These are phyloP conservation scores for Colletotrichum paranaense DNA, from an alignment of 2,329 filamentous ascomycete genomes.

Conservation along the genomic window DNA sequence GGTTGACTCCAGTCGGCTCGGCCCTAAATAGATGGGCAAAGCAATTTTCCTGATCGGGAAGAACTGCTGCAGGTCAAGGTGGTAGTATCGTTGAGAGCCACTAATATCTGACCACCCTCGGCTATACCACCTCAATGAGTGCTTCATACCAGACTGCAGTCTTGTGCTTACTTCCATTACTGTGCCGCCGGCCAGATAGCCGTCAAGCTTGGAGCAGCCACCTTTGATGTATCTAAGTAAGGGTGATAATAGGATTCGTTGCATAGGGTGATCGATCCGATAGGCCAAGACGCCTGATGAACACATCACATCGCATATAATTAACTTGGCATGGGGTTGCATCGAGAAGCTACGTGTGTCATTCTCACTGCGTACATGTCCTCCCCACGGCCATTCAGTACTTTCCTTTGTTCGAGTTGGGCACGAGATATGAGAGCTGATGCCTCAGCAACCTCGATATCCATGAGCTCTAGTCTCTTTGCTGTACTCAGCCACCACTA, in stretches of 20 bases:
- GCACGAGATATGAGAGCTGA: too few species aligned
- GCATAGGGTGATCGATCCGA: not conserved
- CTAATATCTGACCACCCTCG: not conserved
- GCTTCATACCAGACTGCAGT: not conserved
- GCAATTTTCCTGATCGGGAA: not conserved
- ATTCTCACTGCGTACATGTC: not conserved
- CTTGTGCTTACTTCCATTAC: not conserved
- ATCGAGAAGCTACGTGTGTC: not conserved
- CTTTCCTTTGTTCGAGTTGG: too few species aligned
- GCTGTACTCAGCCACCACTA: too few species aligned
- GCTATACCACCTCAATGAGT: not conserved
- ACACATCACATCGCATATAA: constrained; percentile 1
- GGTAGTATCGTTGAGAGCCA: not conserved
- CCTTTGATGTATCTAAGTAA: not conserved
- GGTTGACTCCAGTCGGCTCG: not conserved
- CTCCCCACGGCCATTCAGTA: too few species aligned
- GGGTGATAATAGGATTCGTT: not conserved
- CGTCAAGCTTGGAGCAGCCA: not conserved
- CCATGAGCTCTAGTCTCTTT: too few species aligned
- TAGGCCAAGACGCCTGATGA: not conserved
- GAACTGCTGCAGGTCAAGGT: constrained; percentile 2
- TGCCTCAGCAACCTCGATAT: too few species aligned
- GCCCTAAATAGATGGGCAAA: not conserved
- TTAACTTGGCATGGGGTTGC: not conserved
- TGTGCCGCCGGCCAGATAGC: not conserved